Conservation (phyloP, 176 grass and related monocot species). For the Oryza glaberrima region DNA sequence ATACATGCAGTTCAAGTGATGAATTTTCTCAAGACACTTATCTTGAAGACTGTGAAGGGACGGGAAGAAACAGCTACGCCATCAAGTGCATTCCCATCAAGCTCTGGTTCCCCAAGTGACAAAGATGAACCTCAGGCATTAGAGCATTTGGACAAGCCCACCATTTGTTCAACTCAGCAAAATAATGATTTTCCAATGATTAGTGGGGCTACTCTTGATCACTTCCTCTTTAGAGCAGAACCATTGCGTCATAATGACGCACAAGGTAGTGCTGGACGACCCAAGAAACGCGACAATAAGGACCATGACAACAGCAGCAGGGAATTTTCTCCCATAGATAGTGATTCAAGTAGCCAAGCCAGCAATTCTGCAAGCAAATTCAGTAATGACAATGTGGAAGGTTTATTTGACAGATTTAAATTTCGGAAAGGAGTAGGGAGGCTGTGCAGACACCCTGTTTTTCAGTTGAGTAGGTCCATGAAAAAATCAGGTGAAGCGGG, state of each 20-base stretch:
- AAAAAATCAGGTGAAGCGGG: conserved; percentile 74
- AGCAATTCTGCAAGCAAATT: conserved; percentile 43
- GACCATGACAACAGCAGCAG: conserved; percentile 27
- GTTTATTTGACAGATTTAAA: conserved; percentile 71
- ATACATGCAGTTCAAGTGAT: conserved; percentile 97
- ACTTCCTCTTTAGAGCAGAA: conserved; percentile 59
- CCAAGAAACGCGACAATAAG: conserved; percentile 30
- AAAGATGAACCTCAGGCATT: conserved; percentile 58
- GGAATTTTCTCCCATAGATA: not conserved
- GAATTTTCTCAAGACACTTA: conserved; percentile 90
- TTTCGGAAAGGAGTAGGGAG: conserved; percentile 84
- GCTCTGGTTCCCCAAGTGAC: conserved; percentile 69
- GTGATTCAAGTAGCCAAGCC: conserved; percentile 38
- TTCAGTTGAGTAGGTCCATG: conserved; percentile 80
- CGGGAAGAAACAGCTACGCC: conserved; percentile 57
- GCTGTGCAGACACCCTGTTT: conserved; percentile 78
- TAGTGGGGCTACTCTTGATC: conserved; percentile 64
- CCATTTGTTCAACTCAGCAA: conserved; percentile 34
- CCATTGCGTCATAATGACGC: conserved; percentile 43
- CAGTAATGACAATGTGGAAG: conserved; percentile 44
- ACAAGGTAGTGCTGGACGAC: conserved; percentile 25
- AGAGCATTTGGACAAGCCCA: conserved; percentile 36
- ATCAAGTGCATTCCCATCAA: conserved; percentile 33
- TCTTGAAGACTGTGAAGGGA: conserved; percentile 74
- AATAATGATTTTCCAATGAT: conserved; percentile 52